Conservation (phyloP, 1,284 basidiomycete genomes). For the Golubevia sp. region DNA sequence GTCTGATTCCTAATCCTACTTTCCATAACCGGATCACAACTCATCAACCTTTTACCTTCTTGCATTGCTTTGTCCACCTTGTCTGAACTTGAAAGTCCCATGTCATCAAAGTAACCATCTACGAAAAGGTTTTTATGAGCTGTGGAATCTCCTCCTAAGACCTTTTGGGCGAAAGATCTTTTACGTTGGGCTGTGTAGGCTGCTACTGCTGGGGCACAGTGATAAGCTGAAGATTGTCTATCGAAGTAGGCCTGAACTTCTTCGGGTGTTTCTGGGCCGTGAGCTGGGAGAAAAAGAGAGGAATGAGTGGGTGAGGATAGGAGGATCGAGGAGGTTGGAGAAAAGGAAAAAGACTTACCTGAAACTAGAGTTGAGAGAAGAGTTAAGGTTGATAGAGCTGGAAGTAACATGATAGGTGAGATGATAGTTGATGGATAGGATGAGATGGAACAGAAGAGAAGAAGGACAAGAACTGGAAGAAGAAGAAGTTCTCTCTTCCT, state of each 20-base stretch:
- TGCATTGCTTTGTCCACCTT: slow-evolving; percentile 19
- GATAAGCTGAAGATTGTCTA: slow-evolving; percentile 59
- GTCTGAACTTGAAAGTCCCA: slow-evolving; percentile 9
- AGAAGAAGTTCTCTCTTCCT: no score
- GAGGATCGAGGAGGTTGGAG: background rate
- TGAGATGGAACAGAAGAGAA: slow-evolving; percentile 2
- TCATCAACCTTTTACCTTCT: slow-evolving; percentile 45
- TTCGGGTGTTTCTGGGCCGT: slow-evolving; percentile 50
- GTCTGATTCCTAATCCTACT: slow-evolving; percentile 60
- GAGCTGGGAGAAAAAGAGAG: slow-evolving; percentile 29
- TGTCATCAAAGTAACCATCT: slow-evolving; percentile 53
- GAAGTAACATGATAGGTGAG: background rate
- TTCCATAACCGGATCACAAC: slow-evolving; percentile 48
- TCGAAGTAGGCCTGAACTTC: slow-evolving; percentile 51
- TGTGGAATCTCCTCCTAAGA: slow-evolving; percentile 40
- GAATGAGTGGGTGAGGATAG: background rate
- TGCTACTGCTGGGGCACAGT: slow-evolving; percentile 62
- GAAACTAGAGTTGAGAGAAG: background rate
- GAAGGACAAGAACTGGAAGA: background rate
- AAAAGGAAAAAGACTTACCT: background rate
- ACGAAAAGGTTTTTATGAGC: slow-evolving; percentile 60
- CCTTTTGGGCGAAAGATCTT: slow-evolving; percentile 44
- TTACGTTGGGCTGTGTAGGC: slow-evolving; percentile 58
- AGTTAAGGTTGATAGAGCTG: background rate
- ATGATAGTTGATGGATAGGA: background rate